phyloP scores from a whole-genome alignment of 2,329 filamentous ascomycete species.

The Botrytis elliptica region DNA sequence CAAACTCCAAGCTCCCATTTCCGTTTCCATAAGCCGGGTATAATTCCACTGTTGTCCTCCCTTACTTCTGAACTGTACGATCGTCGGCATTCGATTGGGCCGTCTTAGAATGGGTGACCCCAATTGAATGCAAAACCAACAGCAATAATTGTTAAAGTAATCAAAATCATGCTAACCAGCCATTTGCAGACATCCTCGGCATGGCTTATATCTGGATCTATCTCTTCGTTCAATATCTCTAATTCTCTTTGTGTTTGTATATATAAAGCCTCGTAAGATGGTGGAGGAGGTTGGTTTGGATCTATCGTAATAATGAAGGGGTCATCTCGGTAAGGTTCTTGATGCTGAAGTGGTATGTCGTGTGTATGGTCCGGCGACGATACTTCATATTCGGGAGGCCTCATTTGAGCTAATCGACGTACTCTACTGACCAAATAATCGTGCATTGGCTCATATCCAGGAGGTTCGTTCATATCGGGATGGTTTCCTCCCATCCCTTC shows the following conservation, averaged over 20 bases:
- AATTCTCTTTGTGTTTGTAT: conserved; percentile 28
- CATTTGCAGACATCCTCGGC: conserved; percentile 36
- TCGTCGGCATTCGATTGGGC: neutral
- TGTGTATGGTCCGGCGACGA: conserved; percentile 6
- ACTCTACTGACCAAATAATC: conserved; percentile 33
- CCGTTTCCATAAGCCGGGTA: conserved; percentile 15
- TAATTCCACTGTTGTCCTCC: conserved; percentile 11
- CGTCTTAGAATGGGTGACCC: conserved; percentile 26
- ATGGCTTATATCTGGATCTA: conserved; percentile 28
- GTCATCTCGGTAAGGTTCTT: conserved; percentile 35
- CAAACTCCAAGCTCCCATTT: conserved; percentile 1
- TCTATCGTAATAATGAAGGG: conserved; percentile 34
- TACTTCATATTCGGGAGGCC: conserved; percentile 8
- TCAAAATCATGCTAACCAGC: conserved; percentile 37
- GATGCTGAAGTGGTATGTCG: conserved; percentile 18
- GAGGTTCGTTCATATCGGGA: conserved; percentile 25
- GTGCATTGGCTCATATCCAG: conserved; percentile 37
- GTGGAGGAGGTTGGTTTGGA: conserved; percentile 29
- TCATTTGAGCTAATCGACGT: conserved; percentile 20
- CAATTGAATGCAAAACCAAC: conserved; percentile 37
- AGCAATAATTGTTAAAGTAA: conserved; percentile 32
- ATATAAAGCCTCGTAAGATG: conserved; percentile 33
- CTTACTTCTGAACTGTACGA: neutral
- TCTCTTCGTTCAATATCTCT: conserved; percentile 27
- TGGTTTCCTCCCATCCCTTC: conserved; percentile 1